Base-by-base conservation (phyloP, 2,329 filamentous ascomycete genomes). In the Stachybotrys echinatus region DNA sequence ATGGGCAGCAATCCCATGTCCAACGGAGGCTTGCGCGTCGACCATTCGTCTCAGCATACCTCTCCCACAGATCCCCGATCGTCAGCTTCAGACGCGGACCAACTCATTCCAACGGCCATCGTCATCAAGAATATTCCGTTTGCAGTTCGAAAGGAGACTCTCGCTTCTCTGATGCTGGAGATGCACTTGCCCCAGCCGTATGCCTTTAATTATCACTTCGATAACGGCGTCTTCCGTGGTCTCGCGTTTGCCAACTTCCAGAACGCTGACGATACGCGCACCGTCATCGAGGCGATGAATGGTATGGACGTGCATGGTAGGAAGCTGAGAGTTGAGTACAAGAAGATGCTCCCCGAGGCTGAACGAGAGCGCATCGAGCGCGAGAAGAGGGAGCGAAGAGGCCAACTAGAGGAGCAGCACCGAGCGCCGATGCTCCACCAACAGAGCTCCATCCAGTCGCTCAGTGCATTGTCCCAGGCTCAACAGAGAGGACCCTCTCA, bases 111-210 rank as follows among this genome's bases (percentile, higher is more conserved):
- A 3, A 99, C 94, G 4, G 94, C 94, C 49, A 97, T 99, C 60
- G 94, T 99, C 52, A 97, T 99, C 72, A 99, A 99, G 75, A 99
- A 99, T 66, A 99, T 99, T 37, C 94, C 95, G 0, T 99, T 99
- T 67, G 94, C 95, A 23, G 91, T 97, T 50, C 92, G 96, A 69
- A 97, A 97, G 72, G 94, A 99, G 71, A 90, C 92, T 61, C 79
- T 99, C 38, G 89, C 95, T 31, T 84, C 86, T 54, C 80, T 96
- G 58, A 99, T 99, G 94, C 89, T 92, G 8, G 89, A 96, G 19
- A 83, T 97, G 79, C 88, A 90, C 58, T 80, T 99, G 38, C 94
- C 94, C 1, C 83, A 97, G 58, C 94, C 94, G 0, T 99, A 99
- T 65, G 94, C 94, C 12, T 99, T 99, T 78, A 99, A 99, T 76